Percentiles rank a stretch among this genome's conserved stretches.
phyloP scores from a whole-genome alignment of 257 asterid genomes.

The Verbena officinalis region DNA sequence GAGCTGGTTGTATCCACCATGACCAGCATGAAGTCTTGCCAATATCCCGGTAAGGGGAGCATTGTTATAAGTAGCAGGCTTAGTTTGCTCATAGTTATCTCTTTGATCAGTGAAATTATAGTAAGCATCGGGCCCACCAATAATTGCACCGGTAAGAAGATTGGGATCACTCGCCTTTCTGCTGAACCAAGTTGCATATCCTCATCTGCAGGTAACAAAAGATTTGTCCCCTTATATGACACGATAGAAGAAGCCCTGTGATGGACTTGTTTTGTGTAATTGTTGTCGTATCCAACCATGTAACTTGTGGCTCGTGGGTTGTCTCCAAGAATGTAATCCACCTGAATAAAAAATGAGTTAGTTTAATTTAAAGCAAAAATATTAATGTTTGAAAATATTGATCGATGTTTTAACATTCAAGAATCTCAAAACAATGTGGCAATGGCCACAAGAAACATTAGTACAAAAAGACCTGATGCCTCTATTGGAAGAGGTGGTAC shows the following conservation, averaged over 20 bases:
- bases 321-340: constrained; percentile 95
- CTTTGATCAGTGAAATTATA: constrained; percentile 95
- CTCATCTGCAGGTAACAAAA: constrained; percentile 89
- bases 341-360: constrained; percentile 43
- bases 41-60: constrained; percentile 86
- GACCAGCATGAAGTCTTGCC: constrained; percentile 84
- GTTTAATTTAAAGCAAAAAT: neutral
- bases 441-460: no score
- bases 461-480: no score
- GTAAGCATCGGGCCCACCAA: constrained; percentile 99
- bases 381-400: neutral
- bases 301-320: constrained; percentile 98
- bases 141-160: constrained; percentile 86
- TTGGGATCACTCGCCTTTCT: constrained; percentile 85
- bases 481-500: no score
- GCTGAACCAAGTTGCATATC: constrained; percentile 91
- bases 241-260: constrained; percentile 95
- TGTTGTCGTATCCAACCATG: constrained; percentile 97
- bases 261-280: constrained; percentile 86
- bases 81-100: constrained; percentile 94
- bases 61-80: constrained; percentile 97
- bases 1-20: constrained; percentile 77
- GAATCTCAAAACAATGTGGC: no score
- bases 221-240: constrained; percentile 68
- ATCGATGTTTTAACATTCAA: neutral